Base-by-base conservation (phyloP, 2,329 filamentous ascomycete genomes). In the Cladosporium colombiae region DNA sequence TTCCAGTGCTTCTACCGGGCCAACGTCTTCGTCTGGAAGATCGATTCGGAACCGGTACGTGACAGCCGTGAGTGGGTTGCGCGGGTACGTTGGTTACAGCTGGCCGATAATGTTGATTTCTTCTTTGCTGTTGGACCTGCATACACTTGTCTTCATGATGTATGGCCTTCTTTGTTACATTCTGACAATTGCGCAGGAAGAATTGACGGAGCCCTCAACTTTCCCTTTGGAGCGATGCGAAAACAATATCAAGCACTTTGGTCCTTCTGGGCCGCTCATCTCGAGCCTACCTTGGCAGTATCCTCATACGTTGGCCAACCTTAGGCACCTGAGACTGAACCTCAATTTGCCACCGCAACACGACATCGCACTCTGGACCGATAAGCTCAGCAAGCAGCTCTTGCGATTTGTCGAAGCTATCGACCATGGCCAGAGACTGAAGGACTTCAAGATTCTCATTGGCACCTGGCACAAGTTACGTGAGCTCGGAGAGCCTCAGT, bases 1-100 rank as follows among this genome's bases (percentile, higher is more conserved):
- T 21, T 70, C 4, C 65, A 70, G 46, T 68, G 68, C 13, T 72
- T 72, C 64, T 72, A 73, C 65, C 56, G 70, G 53, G 53, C 25
- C 29, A 73, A 72, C 35, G 65, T 65, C 37, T 73, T 70, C 53
- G 65, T 71, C 11, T 73, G 70, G 71, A 62, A 68, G 31, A 66
- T 73, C 13, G 70, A 73, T 25, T 52, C 67, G 11, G 67, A 68
- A 40, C 50, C 31, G 61, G 61, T 64, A 35, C 35, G 60, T 53
- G 25, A 21, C 29, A 23, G 21, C 29, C 46, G 62, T 57, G 21
- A 18, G 11, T 40, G 35, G 56, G 56, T 37, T 27, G 37, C 56
- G 14, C 16, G 23, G 56, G 56, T 59, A 59, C 27, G 56, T 59
- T 27, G 37, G 37, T 16, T 14, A 37, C 35, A 25, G 35, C 21